Evolutionary conservation across 2,329 filamentous ascomycete species (phyloP), one percentile per base, ranked within the genome.

Genomic region (Cryphonectria nitschkei): DNA sequence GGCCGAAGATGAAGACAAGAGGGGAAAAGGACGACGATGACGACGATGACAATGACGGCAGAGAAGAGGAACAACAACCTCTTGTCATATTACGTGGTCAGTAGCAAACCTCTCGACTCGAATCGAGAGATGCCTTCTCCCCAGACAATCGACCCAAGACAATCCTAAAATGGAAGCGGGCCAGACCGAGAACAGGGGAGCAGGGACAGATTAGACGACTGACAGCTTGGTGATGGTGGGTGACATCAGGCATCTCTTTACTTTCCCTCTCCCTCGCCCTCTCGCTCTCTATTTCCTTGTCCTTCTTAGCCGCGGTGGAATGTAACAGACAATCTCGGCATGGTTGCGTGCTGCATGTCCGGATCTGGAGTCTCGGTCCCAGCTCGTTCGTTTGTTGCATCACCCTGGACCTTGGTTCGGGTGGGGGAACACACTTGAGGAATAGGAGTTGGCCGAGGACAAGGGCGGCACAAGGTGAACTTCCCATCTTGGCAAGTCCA

Each of bases 121-220:
- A 50, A n/a, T 8, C 11, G 29, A 13, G 62, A 46, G 34, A n/a
- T 41, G 14, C 26, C 8, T 37, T 6, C 2, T 22, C 46, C 46
- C 46, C 46, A 50, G 46, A 46, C 2, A 41, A 64, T 29, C 9
- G 26, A 29, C 16, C 39, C 13, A 41, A 13, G 3, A 16, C 19
- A 43, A 29, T 32, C 43, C 41, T 26, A 65, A 13, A 50, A 37
- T 29, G 41, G 41, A 52, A 65, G 41, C 43, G 63, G 29, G 43
- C 63, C 41, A 65, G 63, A 52, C 63, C 63, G 63, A 65, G 63
- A 65, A 6, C 19, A 41, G 26, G 46, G 16, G 19, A 50, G 19
- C 19, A 34, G 41, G 62, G 41, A 63, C 37, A 39, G 62, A 19
- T 41, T 34, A 46, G 22, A 29, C 61, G 46, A 62, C 39, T 39